Percentiles rank a stretch among this genome's conserved stretches.
phyloP scores from a whole-genome alignment of 305 asterid genomes.

The Solanum hybrid region DNA sequence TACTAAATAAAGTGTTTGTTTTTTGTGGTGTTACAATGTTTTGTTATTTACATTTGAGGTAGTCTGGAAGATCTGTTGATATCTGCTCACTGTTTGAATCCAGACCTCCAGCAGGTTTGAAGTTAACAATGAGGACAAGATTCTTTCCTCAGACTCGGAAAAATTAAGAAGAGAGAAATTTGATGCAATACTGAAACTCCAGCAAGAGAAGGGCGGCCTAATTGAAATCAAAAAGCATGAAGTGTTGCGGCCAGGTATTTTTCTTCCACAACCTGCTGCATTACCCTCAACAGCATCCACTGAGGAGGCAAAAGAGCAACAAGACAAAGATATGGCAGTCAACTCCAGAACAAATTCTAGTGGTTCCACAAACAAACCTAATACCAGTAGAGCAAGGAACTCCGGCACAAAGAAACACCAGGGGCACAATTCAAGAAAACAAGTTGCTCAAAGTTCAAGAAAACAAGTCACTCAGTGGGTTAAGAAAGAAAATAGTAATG shows the following conservation, averaged over 20 bases:
- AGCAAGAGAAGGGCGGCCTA: slow-evolving; percentile 73
- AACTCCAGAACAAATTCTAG: slow-evolving; percentile 25
- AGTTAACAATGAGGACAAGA: slow-evolving; percentile 17
- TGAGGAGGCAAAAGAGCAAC: slow-evolving; percentile 14
- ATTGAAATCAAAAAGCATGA: slow-evolving; percentile 62
- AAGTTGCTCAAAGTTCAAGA: slow-evolving; percentile 38
- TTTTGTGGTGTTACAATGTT: neutral
- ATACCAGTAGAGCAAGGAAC: slow-evolving; percentile 39
- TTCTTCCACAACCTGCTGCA: slow-evolving; percentile 51
- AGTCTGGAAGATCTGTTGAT: neutral
- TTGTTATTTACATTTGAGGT: neutral
- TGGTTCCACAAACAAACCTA: slow-evolving; percentile 29
- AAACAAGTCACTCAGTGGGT: slow-evolving; percentile 59
- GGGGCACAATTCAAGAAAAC: slow-evolving; percentile 45
- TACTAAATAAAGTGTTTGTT: neutral
- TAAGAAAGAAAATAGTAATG: slow-evolving; percentile 34
- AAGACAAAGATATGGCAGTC: slow-evolving; percentile 13
- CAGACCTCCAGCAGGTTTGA: slow-evolving; percentile 33
- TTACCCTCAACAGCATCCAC: slow-evolving; percentile 27
- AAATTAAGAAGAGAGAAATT: slow-evolving; percentile 52
- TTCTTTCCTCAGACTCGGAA: slow-evolving; percentile 56
- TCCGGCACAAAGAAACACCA: slow-evolving; percentile 31
- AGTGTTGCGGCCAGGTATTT: slow-evolving; percentile 76
- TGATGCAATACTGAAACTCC: slow-evolving; percentile 55
- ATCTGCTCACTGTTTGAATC: neutral